These are phyloP conservation scores for Scedosporium dehoogii DNA, from an alignment of 2,329 filamentous ascomycete genomes.

Conservation along the genomic window DNA sequence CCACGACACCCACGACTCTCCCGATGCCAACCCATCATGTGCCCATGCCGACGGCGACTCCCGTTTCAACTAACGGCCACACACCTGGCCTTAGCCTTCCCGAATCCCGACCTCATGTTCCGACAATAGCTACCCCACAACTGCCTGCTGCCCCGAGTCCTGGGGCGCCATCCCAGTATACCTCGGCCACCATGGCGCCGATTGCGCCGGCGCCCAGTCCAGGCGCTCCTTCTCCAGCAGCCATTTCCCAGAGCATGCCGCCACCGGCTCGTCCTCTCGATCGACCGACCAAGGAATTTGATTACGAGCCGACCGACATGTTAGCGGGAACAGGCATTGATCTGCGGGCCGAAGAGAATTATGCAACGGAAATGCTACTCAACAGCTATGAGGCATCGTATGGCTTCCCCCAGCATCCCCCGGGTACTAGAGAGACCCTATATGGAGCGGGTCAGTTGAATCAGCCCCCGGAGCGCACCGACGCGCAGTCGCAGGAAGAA, in stretches of 20 bases:
- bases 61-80: slow-evolving; percentile 3
- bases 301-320: slow-evolving; percentile 74
- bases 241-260: slow-evolving; percentile 31
- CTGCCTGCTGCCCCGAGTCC: slow-evolving; percentile 7
- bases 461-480: slow-evolving; percentile 41
- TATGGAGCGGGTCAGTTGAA: slow-evolving; percentile 58
- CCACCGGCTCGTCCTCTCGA: slow-evolving; percentile 53
- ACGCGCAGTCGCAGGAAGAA: slow-evolving; percentile 47
- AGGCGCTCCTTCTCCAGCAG: slow-evolving; percentile 3
- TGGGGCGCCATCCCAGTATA: slow-evolving; percentile 11
- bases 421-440: slow-evolving; percentile 46
- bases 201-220: slow-evolving; percentile 8
- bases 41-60: slow-evolving; percentile 8
- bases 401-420: slow-evolving; percentile 37
- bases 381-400: slow-evolving; percentile 35
- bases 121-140: slow-evolving; percentile 10
- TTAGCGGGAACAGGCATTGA: slow-evolving; percentile 79
- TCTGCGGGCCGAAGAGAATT: slow-evolving; percentile 74
- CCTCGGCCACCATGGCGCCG: slow-evolving; percentile 13
- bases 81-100: slow-evolving; percentile 12
- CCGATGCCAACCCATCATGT: slow-evolving; percentile 19
- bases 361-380: slow-evolving; percentile 56
- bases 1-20: slow-evolving; percentile 14
- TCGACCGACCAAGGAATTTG: slow-evolving; percentile 48
- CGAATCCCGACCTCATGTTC: slow-evolving; percentile 11